Conservation (phyloP, 805 yeast species). For the Lachancea thermotolerans region DNA sequence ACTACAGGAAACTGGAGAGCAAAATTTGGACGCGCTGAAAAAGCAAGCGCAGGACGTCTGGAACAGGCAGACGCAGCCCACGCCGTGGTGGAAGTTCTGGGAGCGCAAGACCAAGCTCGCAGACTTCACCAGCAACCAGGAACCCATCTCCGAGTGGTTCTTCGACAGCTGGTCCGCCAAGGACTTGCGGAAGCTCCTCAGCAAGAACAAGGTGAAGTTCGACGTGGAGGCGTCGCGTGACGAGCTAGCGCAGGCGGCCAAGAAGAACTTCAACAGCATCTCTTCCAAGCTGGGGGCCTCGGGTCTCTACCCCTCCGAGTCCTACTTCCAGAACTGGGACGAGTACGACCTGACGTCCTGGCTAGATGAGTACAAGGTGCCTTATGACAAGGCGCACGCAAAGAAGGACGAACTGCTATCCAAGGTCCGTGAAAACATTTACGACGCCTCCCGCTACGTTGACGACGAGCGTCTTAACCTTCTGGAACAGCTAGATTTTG, state of each 20-base stretch:
- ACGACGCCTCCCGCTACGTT: constrained; percentile 35
- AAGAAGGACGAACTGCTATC: constrained; percentile 41
- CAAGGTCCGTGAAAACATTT: constrained; percentile 39
- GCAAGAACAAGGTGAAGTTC: constrained; percentile 28
- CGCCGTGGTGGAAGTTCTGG: constrained; percentile 31
- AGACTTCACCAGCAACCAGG: constrained; percentile 1
- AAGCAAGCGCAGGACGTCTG: constrained; percentile 19
- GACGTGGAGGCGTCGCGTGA: constrained; percentile 30
- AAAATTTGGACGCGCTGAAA: constrained; percentile 21
- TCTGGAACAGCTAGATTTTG: constrained; percentile 36
- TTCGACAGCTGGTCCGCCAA: constrained; percentile 40
- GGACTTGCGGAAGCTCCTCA: constrained; percentile 31
- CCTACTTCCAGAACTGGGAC: constrained; percentile 51
- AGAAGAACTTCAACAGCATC: constrained; percentile 36
- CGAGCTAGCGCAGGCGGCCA: constrained; percentile 37
- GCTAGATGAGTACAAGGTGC: constrained; percentile 41
- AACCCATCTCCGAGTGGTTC: constrained; percentile 37
- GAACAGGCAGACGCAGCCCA: constrained; percentile 17
- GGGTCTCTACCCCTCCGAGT: constrained; percentile 44
- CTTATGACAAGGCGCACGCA: constrained; percentile 32
- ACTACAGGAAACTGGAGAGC: constrained; percentile 15
- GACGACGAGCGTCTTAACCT: constrained; percentile 35
- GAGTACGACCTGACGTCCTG: constrained; percentile 42
- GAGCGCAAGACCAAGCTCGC: constrained; percentile 6
- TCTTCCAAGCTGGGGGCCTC: constrained; percentile 33